These are phyloP conservation scores for Geotrichum restrictum DNA, from an alignment of 1,139 yeast genomes.

Conservation along the genomic window DNA sequence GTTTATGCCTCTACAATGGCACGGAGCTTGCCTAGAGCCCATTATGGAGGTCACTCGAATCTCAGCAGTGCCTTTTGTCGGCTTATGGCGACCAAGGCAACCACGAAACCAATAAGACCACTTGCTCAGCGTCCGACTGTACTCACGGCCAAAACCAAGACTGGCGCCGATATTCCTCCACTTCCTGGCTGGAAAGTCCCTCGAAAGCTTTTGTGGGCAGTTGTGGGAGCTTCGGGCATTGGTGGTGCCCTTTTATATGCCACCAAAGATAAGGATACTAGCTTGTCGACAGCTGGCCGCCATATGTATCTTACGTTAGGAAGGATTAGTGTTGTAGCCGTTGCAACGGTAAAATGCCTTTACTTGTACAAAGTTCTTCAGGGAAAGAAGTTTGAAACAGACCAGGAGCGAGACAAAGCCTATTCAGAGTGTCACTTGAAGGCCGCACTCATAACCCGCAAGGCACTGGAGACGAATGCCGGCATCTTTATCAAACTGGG, in stretches of 20 bases:
- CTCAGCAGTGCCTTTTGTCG: background rate
- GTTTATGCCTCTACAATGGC: background rate
- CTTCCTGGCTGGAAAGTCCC: conserved; percentile 6
- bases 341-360: conserved; percentile 36
- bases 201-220: conserved; percentile 2
- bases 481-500: conserved; percentile 93
- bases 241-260: conserved; percentile 33
- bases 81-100: background rate
- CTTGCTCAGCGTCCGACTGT: background rate
- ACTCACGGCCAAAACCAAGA: conserved; percentile 7
- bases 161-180: conserved; percentile 15
- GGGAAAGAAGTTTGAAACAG: conserved; percentile 44
- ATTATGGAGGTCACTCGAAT: no score
- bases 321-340: conserved; percentile 36
- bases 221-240: conserved; percentile 17
- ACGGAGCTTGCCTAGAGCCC: background rate
- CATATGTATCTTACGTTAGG: conserved; percentile 32
- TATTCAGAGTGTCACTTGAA: conserved; percentile 60
- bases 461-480: conserved; percentile 79
- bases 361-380: conserved; percentile 54
- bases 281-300: conserved; percentile 35
- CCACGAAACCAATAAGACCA: background rate
- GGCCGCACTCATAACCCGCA: conserved; percentile 76
- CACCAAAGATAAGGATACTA: conserved; percentile 37
- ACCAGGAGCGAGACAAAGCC: conserved; percentile 52